Evolutionary conservation across 768 basidiomycete genomes (phyloP), one percentile per base, ranked within the genome.

Genomic region (Hygrophorus pudorinus): DNA sequence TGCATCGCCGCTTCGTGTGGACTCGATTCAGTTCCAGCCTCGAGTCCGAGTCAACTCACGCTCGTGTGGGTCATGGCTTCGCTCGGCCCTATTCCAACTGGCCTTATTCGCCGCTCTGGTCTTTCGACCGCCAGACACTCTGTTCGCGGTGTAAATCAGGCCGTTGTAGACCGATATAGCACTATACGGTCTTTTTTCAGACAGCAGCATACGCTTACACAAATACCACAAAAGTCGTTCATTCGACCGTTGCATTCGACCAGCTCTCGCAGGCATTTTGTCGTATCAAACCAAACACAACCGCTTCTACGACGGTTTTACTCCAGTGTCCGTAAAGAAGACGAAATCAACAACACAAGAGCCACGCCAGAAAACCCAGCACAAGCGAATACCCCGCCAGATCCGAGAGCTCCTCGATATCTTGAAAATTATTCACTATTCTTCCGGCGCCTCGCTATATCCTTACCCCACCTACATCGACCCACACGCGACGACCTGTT

Each of bases 401-500:
- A 35, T 24, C 42, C 31, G 28, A 33, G 37, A 17, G 20, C 44
- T 28, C 62, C 65, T n/a, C 49, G 61, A 20, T 65, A 70, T 50
- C 60, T 74, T 30, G 78, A 87, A 41, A 74, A 85, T 53, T 91
- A 91, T 56, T 77, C 90, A 2, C 72, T 68, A n/a, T 82, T 89
- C 55, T 85, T 89, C 53, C 81, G 78, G 33, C 73, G 78, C n/a
- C 71, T 92, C 6, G 87, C 87, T 0, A 59, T 76, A 49, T 83
- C 85, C 20, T 67, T 91, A 16, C 90, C 89, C 3, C 82, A 81
- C 55, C 67, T 77, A 38, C 80, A 78, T 50, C 70, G 84, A 30
- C 94, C 92, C 0, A 87, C 89, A 0, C 78, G 82, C 34, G 92
- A 96, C 36, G 89, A 97, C 57, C 81, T 98, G 47, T 72, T 98